Evolutionary conservation across 2,329 filamentous ascomycete genomes (phyloP).

Genomic region (Allantophomopsis cytisporea): DNA sequence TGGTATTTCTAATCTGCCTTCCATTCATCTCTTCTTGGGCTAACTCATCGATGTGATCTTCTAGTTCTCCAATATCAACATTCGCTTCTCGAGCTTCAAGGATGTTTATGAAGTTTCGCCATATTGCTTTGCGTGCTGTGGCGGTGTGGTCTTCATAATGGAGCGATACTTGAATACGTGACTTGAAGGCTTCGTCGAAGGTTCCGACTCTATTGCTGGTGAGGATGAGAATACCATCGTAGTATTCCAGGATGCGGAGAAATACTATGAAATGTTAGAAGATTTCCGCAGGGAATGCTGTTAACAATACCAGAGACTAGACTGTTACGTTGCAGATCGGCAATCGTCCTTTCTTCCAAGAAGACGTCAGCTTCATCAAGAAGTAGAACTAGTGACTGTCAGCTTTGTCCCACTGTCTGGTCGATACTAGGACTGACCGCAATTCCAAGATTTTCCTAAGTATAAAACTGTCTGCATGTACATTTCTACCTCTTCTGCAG

Average conservation of each 20-base stretch:
- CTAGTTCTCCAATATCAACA: constrained; percentile 1
- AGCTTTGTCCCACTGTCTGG: too few relatives aligned
- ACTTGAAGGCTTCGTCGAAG: constrained; percentile 24
- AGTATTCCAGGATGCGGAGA: constrained; percentile 24
- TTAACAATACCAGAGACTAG: constrained; percentile 5
- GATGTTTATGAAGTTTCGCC: constrained; percentile 7
- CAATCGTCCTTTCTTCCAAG: neutral
- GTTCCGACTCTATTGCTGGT: constrained; percentile 23
- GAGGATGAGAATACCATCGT: constrained; percentile 25
- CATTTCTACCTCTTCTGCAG: too few relatives aligned
- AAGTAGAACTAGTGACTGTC: too few relatives aligned
- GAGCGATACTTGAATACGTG: constrained; percentile 19
- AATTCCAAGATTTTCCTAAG: too few relatives aligned
- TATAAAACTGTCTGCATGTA: too few relatives aligned
- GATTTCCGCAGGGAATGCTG: too few relatives aligned
- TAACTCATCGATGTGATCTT: constrained; percentile 2
- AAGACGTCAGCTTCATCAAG: neutral
- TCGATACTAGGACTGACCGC: too few relatives aligned
- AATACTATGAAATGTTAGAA: constrained; percentile 10
- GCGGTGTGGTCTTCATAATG: constrained; percentile 13
- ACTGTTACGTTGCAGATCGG: constrained; percentile 7
- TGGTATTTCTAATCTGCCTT: constrained; percentile 16
- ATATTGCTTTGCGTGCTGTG: constrained; percentile 10
- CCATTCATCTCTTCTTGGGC: constrained; percentile 12
- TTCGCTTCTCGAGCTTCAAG: neutral